Percentiles rank a stretch among this genome's conserved stretches.
Conservation (phyloP, 192 early-diverging fungal species). For the Kickxella alabastrina region DNA sequence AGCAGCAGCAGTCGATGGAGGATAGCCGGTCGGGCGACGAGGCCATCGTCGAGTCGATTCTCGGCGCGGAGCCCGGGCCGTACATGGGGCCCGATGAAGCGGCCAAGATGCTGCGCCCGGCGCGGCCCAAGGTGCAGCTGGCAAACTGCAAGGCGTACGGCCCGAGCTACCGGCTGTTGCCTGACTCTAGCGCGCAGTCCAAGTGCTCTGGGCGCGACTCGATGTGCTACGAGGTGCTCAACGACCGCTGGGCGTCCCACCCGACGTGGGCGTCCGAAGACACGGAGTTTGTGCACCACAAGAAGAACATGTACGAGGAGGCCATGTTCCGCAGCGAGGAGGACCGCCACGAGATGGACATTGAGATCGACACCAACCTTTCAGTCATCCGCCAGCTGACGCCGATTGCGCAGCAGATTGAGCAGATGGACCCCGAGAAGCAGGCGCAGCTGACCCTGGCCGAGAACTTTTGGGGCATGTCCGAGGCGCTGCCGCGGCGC, state of each 20-base stretch:
- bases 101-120: constrained; percentile 42
- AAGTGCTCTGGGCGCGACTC: constrained; percentile 92
- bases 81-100: constrained; percentile 46
- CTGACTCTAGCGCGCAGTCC: constrained; percentile 37
- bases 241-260: constrained; percentile 93
- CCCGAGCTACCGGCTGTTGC: constrained; percentile 53
- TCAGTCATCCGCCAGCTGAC: constrained; percentile 85
- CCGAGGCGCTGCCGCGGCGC: constrained; percentile 82
- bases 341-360: constrained; percentile 95
- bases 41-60: constrained; percentile 33
- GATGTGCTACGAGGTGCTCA: constrained; percentile 89
- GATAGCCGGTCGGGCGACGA: constrained; percentile 47
- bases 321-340: constrained; percentile 95
- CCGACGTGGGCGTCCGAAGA: constrained; percentile 91
- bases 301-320: constrained; percentile 91
- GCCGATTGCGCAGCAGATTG: constrained; percentile 82
- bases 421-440: constrained; percentile 80
- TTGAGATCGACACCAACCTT: constrained; percentile 93
- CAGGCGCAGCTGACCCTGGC: constrained; percentile 65
- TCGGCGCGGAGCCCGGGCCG: constrained; percentile 30
- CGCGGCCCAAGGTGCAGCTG: constrained; percentile 29
- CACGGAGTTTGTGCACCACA: constrained; percentile 81
- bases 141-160: constrained; percentile 37
- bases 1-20: constrained; percentile 39
- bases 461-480: constrained; percentile 75